A percentile compares a stretch with the other conserved stretches of the same genome.
Evolutionary conservation across 2,329 filamentous ascomycete species (phyloP).

Genomic region (Arachnomyces sp.): DNA sequence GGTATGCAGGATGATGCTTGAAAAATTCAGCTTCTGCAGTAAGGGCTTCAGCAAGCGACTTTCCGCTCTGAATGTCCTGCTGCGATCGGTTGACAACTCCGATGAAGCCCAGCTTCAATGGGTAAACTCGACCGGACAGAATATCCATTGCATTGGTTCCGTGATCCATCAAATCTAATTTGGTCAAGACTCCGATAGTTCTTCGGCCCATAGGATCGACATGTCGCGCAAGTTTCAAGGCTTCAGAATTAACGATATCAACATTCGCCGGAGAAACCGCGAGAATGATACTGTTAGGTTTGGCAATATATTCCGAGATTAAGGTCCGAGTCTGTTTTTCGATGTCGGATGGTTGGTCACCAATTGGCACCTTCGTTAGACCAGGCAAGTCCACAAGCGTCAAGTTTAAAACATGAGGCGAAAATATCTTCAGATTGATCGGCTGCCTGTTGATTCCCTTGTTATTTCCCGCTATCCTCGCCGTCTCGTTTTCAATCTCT

Average conservation of each 20-base stretch:
- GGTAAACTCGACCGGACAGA: constrained; percentile 92
- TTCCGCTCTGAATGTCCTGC: constrained; percentile 93
- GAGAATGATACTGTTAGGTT: constrained; percentile 96
- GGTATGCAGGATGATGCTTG: constrained; percentile 90
- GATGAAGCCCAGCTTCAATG: constrained; percentile 93
- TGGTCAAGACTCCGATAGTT: constrained; percentile 94
- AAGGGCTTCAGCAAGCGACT: constrained; percentile 86
- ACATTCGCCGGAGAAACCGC: constrained; percentile 97
- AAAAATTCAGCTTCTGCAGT: constrained; percentile 91
- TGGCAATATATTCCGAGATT: constrained; percentile 96
- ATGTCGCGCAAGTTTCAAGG: constrained; percentile 90
- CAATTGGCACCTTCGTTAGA: constrained; percentile 95
- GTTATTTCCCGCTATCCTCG: constrained; percentile 89
- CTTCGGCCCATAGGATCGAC: constrained; percentile 89
- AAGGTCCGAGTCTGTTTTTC: constrained; percentile 96
- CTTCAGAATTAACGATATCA: constrained; percentile 96
- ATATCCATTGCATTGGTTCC: constrained; percentile 97
- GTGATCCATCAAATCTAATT: constrained; percentile 97
- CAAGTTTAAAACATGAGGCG: constrained; percentile 89
- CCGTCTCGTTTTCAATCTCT: constrained; percentile 95
- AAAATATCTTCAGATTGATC: constrained; percentile 98
- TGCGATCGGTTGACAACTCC: constrained; percentile 97
- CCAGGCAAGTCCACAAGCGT: constrained; percentile 94
- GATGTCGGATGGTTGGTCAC: constrained; percentile 93
- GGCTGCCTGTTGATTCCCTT: constrained; percentile 97